Percentiles rank a stretch among this genome's conserved stretches.
These are phyloP conservation scores for Medicago lupulina DNA, from an alignment of 306 rosid genomes.

Conservation along the genomic window DNA sequence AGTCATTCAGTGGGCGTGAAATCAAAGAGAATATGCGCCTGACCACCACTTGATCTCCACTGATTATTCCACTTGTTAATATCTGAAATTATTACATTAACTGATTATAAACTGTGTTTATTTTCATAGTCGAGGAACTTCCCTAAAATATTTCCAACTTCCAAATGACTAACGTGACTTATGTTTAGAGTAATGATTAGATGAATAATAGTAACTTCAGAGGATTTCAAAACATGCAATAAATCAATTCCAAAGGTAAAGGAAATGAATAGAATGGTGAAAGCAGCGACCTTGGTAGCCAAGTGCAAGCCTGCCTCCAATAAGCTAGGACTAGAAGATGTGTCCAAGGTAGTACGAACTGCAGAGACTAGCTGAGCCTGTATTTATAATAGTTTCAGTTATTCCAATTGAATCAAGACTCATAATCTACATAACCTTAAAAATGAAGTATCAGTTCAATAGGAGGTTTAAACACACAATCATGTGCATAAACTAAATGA, in stretches of 20 bases:
- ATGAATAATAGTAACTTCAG: constrained; percentile 7
- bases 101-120: constrained; percentile 19
- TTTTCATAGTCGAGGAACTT: constrained; percentile 17
- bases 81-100: constrained; percentile 61
- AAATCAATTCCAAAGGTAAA: constrained; percentile 30
- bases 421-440: constrained; percentile 32
- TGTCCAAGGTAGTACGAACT: constrained; percentile 89
- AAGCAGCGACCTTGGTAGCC: constrained; percentile 83
- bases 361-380: constrained; percentile 98
- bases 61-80: constrained; percentile 91
- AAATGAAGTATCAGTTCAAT: constrained; percentile 2
- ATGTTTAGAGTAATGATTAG: constrained; percentile 6
- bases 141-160: constrained; percentile 21
- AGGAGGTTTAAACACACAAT: constrained; percentile 18
- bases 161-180: constrained; percentile 4
- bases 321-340: constrained; percentile 86
- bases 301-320: constrained; percentile 96
- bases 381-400: constrained; percentile 45
- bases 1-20: constrained; percentile 86
- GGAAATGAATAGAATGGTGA: constrained; percentile 29
- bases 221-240: constrained; percentile 21
- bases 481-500: constrained; percentile 29
- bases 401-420: constrained; percentile 41
- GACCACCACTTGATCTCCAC: constrained; percentile 89
- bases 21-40: constrained; percentile 89